Base-by-base conservation (phyloP, 2,329 filamentous ascomycete species). In the Neocatenulostroma microsporum region DNA sequence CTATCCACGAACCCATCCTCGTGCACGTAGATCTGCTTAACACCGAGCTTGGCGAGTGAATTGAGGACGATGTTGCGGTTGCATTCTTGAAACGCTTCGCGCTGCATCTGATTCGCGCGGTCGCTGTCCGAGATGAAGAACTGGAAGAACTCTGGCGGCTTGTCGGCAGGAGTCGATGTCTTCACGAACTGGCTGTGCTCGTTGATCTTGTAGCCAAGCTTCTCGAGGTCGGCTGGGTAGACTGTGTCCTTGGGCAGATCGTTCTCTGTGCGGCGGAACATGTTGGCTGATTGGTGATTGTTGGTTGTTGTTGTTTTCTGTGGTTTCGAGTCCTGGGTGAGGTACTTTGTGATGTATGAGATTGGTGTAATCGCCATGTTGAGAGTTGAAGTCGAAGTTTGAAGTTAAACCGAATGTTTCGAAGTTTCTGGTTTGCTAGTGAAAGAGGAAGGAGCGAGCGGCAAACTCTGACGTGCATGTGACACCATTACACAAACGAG, bases 31-130 rank as follows among this genome's bases (percentile, higher is more conserved):
- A 51, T 5, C 34, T 41, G 38, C 23, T 43, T 32, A 30, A 58
- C 37, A 23, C 42, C 46, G 25, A 45, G 21, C n/a, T 41, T 28
- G 3, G 19, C 35, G 15, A 57, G 38, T 15, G 35, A 21, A 2
- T 25, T 10, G 17, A 36, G 18, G n/a, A 55, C 35, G 6, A 39
- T 35, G 5, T 48, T 57, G 57, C 52, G 52, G 3, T 45, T 41
- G 10, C 40, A 42, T 20, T 34, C 40, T 51, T 93, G 81, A 61
- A 94, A 78, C 25, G 78, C 62, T 44, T 68, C 62, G 26, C 80
- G 73, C 51, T 86, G 84, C 14, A 81, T 69, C 26, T 81, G 73
- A 57, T 94, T 94, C 62, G 81, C 72, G 24, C 86, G 78, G n/a
- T 74, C 67, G 58, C 86, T 87, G 49, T 76, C 78, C 56, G 74